Conservation (phyloP, 1,284 basidiomycete genomes). For the Thelephora terrestris region DNA sequence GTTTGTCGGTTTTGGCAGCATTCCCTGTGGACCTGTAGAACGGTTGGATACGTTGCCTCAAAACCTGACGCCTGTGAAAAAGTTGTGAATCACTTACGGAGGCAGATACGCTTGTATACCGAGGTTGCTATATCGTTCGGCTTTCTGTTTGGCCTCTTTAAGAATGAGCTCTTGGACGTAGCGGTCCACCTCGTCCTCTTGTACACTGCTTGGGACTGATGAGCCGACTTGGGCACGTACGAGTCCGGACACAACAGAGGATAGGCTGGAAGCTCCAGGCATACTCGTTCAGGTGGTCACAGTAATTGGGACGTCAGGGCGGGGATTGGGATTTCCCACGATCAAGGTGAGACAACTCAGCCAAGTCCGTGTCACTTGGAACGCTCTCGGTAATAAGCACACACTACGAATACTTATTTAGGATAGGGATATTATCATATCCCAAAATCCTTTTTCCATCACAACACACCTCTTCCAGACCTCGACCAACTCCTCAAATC, state of each 20-base stretch:
- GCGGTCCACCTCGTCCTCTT: conserved; percentile 78
- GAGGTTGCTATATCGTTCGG: conserved; percentile 55
- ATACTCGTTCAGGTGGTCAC: conserved; percentile 10
- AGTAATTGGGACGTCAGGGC: no score
- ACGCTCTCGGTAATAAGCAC: no score
- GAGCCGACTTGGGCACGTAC: conserved; percentile 75
- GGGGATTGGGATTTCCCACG: no score
- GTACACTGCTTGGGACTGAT: conserved; percentile 50
- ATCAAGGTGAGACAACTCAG: no score
- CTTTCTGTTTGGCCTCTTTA: conserved; percentile 84
- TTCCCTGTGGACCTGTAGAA: conserved; percentile 35
- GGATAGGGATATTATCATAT: conserved; percentile 53
- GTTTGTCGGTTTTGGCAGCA: conserved; percentile 81
- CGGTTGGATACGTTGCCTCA: no score
- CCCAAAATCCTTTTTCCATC: conserved; percentile 88
- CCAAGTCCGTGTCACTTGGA: no score
- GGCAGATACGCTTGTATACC: conserved; percentile 63
- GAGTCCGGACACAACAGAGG: conserved; percentile 77
- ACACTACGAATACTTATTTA: background rate
- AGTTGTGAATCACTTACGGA: conserved; percentile 21
- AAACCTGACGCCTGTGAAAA: no score
- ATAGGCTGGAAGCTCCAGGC: conserved; percentile 43
- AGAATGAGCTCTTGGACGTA: conserved; percentile 85
- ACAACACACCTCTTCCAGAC: conserved; percentile 75
- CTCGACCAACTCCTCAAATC: conserved; percentile 56